Evolutionary conservation across 1,139 yeast species (phyloP), one percentile per base, ranked within the genome.

Genomic region (Saccharomyces hybrid): DNA sequence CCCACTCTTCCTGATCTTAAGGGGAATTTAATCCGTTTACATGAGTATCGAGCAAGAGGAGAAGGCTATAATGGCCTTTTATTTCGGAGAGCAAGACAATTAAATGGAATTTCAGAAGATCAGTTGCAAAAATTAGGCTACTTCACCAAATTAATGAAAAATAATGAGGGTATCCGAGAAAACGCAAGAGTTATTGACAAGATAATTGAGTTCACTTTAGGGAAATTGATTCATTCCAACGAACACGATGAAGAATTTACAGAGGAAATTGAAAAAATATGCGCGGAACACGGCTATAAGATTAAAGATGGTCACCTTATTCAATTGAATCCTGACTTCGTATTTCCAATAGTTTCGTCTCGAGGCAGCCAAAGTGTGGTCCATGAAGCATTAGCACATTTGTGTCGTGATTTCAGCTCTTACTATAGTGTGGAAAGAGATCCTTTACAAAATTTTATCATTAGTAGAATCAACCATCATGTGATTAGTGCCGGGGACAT

Each of bases 311-410:
- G 49, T 23, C 48, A 50, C 9, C 29, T 58, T 29, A 38, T 26
- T 23, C 46, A 51, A 23, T 14, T 32, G 13, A 46, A 32, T 14
- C 27, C 31, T n/a, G 28, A 23, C 23, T 47, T 16, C 29, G 38
- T 14, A 13, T 47, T 26, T 53, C 34, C 26, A 46, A 60, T 52
- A 51, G 57, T 27, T 3, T 19, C 51, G 7, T 28, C 61, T 58
- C 48, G 56, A 53, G 52, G 59, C 60, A 74, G 19, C 67, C 75
- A 42, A 68, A 70, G 29, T 58, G 71, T 83, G 51, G 88, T 86
- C 0, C 77, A 83, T 42, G 96, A 89, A 66, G 75, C 88, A 3
- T 63, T 89, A 50, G 83, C 88, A 49, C 96, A 88, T 69, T 80
- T 78, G 57, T 78, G 83, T 5, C 74, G 96, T 50, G 96, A 89